Percentiles rank a stretch among this genome's conserved stretches.
Evolutionary conservation across 2,329 filamentous ascomycete genomes (phyloP).

Genomic region (Pseudogymnoascus sp.): DNA sequence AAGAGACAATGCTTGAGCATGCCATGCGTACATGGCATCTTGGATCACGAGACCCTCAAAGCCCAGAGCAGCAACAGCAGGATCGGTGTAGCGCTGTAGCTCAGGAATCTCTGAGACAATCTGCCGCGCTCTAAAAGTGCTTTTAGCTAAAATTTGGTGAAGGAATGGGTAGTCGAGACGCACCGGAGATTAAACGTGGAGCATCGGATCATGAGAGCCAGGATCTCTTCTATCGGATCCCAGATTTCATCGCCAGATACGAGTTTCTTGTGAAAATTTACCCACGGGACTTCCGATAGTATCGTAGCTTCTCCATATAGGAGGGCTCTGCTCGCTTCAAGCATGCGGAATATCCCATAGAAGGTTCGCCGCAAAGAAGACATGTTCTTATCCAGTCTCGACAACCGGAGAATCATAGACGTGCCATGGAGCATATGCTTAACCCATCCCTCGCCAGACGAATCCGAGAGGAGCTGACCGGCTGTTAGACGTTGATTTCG

Average conservation of each 20-base stretch:
- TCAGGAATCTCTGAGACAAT: background rate
- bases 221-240: slow-evolving; percentile 19
- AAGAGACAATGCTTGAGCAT: background rate
- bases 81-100: background rate
- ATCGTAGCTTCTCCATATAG: slow-evolving; percentile 18
- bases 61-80: slow-evolving; percentile 6
- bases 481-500: background rate
- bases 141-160: background rate
- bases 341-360: slow-evolving; percentile 18
- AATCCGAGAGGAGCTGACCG: slow-evolving; percentile 19
- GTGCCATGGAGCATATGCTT: slow-evolving; percentile 22
- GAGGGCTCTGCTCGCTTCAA: slow-evolving; percentile 19
- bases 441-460: slow-evolving; percentile 18
- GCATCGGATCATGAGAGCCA: slow-evolving; percentile 17
- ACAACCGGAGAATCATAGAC: slow-evolving; percentile 19
- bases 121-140: background rate
- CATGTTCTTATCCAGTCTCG: slow-evolving; percentile 14
- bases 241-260: slow-evolving; percentile 12
- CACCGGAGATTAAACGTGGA: slow-evolving; percentile 13
- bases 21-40: slow-evolving; percentile 13
- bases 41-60: slow-evolving; percentile 12
- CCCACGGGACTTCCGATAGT: slow-evolving; percentile 14
- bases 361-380: slow-evolving; percentile 16
- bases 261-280: slow-evolving; percentile 12
- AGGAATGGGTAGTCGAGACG: background rate